A percentile compares a stretch with the other conserved stretches of the same genome.
These are phyloP conservation scores for Mariannaea sp. DNA, from an alignment of 2,329 filamentous ascomycete genomes.

Conservation along the genomic window DNA sequence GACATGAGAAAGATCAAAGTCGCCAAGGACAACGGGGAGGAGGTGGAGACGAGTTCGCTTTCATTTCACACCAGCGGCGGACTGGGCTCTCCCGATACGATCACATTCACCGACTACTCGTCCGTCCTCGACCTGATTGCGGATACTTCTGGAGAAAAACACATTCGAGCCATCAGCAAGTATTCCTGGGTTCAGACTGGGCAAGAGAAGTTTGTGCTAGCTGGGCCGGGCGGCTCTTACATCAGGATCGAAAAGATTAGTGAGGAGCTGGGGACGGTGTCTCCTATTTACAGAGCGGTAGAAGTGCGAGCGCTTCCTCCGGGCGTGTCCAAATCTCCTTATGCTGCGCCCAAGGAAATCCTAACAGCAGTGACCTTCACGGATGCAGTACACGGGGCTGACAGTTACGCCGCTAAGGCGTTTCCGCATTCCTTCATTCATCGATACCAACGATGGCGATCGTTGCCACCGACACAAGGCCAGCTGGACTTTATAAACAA, in stretches of 20 bases:
- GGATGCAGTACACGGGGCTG: slow-evolving; percentile 81
- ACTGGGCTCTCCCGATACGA: slow-evolving; percentile 43
- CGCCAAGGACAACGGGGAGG: slow-evolving; percentile 51
- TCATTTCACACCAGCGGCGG: slow-evolving; percentile 20
- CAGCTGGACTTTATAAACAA: slow-evolving; percentile 75
- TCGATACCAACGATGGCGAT: slow-evolving; percentile 72
- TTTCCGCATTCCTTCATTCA: slow-evolving; percentile 72
- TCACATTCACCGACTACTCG: slow-evolving; percentile 89
- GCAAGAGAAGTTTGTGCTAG: slow-evolving; percentile 72
- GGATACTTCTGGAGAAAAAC: slow-evolving; percentile 77
- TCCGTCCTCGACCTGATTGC: slow-evolving; percentile 89
- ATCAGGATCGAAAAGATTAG: slow-evolving; percentile 55
- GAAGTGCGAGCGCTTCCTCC: slow-evolving; percentile 55
- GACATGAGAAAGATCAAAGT: slow-evolving; percentile 63
- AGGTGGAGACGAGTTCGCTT: slow-evolving; percentile 20
- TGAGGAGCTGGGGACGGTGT: slow-evolving; percentile 30
- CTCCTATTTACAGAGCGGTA: slow-evolving; percentile 48
- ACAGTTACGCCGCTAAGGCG: slow-evolving; percentile 73
- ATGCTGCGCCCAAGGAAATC: slow-evolving; percentile 70
- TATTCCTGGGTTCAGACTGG: slow-evolving; percentile 83
- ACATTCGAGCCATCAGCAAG: slow-evolving; percentile 76
- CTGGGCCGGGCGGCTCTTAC: slow-evolving; percentile 66
- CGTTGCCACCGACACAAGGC: slow-evolving; percentile 63
- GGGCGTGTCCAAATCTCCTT: slow-evolving; percentile 60
- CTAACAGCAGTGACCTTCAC: slow-evolving; percentile 68